Evolutionary conservation across 179 eudicot species (phyloP), one percentile per base, ranked within the genome.

Genomic region (Actinidia chinensis): DNA sequence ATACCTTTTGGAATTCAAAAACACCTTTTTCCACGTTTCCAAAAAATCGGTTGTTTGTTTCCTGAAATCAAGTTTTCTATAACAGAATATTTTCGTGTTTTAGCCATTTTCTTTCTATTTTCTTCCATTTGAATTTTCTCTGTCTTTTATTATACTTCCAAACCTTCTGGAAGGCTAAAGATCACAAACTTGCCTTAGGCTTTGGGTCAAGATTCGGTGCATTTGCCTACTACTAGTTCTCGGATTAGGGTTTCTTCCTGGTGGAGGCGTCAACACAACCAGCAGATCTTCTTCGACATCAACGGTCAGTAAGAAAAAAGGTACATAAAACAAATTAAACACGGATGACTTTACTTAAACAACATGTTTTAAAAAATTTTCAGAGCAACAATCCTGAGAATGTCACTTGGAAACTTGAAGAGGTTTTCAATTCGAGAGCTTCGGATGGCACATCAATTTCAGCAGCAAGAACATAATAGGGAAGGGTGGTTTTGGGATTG

Each of bases 401-500:
- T 90, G 68, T 85, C 85, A 74, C 84, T 90, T 18, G 98, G 97
- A 80, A 92, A 93, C 86, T 82, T 92, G 82, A 89, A 76, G 84
- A 90, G 93, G 70, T 92, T 87, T 54, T 81, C 76, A 8, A 89
- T 90, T 76, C 84, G 89, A 71, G 98, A 92, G 40, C 97, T 93
- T 74, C 93, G 87, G 79, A 54, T 55, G 51, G 95, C 98, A 23
- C 46, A 80, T 83, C 85, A 89, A 89, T 86, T 93, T 93, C 85
- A 89, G 89, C 76, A 88, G 85, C 89, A 93, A 93, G 83, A 86
- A 92, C 84, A 85, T 93, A 74, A 78, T 93, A n/a, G 97, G 98
- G 43, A 93, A 88, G 66, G 98, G 98, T 9, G 98, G 98, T n/a
- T 93, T 90, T 48, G 98, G 98, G 63, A 86, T 82, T 36, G 98